A percentile compares a stretch with the other conserved stretches of the same genome.
phyloP scores from a whole-genome alignment of 2,329 filamentous ascomycete species.

The Triangularia verruculosa region DNA sequence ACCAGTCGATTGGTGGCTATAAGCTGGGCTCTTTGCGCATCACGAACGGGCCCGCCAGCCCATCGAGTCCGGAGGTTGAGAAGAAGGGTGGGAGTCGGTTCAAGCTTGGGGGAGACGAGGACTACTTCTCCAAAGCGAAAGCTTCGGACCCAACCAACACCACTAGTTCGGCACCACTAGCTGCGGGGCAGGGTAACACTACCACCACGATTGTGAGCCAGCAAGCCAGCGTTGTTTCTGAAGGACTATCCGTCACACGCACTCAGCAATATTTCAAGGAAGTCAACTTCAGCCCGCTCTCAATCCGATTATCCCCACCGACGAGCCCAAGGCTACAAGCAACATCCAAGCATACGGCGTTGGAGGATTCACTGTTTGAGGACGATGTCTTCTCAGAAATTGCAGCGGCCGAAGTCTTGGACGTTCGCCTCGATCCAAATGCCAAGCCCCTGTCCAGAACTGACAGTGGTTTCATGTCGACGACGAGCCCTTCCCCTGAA shows the following conservation, averaged over 20 bases:
- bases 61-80: constrained; percentile 42
- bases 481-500: constrained; percentile 41
- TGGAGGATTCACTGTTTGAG: constrained; percentile 49
- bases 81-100: constrained; percentile 11
- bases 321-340: constrained; percentile 38
- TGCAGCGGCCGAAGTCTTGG: constrained; percentile 37
- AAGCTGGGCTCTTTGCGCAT: constrained; percentile 62
- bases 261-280: constrained; percentile 27
- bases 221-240: constrained; percentile 11
- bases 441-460: constrained; percentile 36
- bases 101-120: constrained; percentile 1
- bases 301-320: constrained; percentile 32
- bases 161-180: neutral
- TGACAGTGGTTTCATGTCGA: constrained; percentile 50
- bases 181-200: neutral
- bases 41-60: constrained; percentile 56
- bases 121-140: constrained; percentile 17
- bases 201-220: constrained; percentile 13
- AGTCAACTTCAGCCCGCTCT: constrained; percentile 36
- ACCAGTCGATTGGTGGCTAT: constrained; percentile 59
- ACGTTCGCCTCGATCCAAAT: constrained; percentile 43
- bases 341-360: constrained; percentile 47
- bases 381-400: constrained; percentile 36
- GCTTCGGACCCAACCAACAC: neutral
- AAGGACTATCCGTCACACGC: constrained; percentile 6